Evolutionary conservation across 2,329 filamentous ascomycete species (phyloP).

Genomic region (Thelonectria discophora): DNA sequence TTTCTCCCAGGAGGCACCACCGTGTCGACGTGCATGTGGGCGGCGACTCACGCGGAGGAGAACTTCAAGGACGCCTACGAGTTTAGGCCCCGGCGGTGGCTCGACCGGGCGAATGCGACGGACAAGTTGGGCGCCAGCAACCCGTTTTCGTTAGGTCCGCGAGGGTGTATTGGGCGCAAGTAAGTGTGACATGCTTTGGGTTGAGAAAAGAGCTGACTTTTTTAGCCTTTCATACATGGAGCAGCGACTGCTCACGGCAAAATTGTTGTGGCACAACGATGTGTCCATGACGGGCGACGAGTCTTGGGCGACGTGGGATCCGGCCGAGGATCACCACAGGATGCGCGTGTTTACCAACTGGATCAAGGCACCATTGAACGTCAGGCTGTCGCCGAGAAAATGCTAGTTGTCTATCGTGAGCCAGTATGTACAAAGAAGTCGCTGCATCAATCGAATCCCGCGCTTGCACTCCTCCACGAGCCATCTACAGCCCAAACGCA

Average conservation of each 20-base stretch:
- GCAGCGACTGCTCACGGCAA: constrained; percentile 59
- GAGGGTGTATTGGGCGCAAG: constrained; percentile 57
- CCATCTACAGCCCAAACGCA: constrained; percentile 10
- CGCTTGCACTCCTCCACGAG: neutral
- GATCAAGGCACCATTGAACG: constrained; percentile 42
- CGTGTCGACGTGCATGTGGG: constrained; percentile 43
- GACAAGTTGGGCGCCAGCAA: constrained; percentile 56
- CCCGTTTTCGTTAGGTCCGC: constrained; percentile 58
- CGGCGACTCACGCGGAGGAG: constrained; percentile 51
- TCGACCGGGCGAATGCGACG: constrained; percentile 50
- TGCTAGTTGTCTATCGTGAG: too few relatives aligned
- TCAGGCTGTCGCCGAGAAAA: constrained; percentile 18
- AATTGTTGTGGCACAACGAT: constrained; percentile 60
- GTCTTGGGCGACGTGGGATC: constrained; percentile 40
- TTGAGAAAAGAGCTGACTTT: constrained; percentile 23
- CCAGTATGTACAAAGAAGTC: neutral
- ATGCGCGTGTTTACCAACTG: constrained; percentile 42
- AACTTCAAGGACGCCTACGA: constrained; percentile 55
- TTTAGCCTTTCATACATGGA: constrained; percentile 59
- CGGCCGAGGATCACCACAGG: constrained; percentile 32
- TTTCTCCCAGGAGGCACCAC: constrained; percentile 17
- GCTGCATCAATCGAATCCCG: neutral
- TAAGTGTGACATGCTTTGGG: neutral
- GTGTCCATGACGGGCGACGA: constrained; percentile 38
- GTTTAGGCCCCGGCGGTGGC: constrained; percentile 60